phyloP scores from a whole-genome alignment of 352 stramenopile genomes.

The Globisporangium takayamanum region DNA sequence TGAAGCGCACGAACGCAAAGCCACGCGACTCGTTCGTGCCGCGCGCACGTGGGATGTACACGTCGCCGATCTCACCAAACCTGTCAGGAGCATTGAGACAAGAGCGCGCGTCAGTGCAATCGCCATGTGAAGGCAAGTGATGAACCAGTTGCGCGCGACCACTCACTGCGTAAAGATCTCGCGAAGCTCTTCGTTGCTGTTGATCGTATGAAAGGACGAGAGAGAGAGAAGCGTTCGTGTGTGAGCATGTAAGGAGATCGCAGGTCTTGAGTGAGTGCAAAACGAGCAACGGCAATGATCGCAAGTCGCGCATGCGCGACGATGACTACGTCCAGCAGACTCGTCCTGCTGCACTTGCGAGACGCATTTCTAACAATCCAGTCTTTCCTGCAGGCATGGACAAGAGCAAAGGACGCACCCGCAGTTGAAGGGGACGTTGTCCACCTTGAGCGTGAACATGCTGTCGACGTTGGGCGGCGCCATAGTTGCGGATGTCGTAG shows the following conservation, averaged over 20 bases:
- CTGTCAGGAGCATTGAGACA: constrained; percentile 5
- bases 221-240: neutral
- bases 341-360: no score
- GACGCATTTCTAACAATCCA: no score
- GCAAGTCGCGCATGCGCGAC: no score
- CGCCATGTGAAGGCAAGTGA: neutral
- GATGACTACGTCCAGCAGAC: no score
- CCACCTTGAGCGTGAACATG: constrained; percentile 86
- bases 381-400: no score
- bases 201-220: neutral
- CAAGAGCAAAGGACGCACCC: constrained; percentile 25
- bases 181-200: constrained; percentile 42
- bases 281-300: no score
- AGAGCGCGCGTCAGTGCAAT: neutral
- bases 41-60: constrained; percentile 77
- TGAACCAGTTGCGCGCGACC: neutral
- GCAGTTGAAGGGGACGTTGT: constrained; percentile 82
- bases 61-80: constrained; percentile 70
- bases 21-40: constrained; percentile 70
- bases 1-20: constrained; percentile 86
- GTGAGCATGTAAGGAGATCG: neutral
- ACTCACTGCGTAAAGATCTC: constrained; percentile 68
- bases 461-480: constrained; percentile 70
- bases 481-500: constrained; percentile 17
- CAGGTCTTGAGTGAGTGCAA: no score